Conservation (phyloP, 2,329 filamentous ascomycete genomes). For the Emmonsiellopsis sp. region DNA sequence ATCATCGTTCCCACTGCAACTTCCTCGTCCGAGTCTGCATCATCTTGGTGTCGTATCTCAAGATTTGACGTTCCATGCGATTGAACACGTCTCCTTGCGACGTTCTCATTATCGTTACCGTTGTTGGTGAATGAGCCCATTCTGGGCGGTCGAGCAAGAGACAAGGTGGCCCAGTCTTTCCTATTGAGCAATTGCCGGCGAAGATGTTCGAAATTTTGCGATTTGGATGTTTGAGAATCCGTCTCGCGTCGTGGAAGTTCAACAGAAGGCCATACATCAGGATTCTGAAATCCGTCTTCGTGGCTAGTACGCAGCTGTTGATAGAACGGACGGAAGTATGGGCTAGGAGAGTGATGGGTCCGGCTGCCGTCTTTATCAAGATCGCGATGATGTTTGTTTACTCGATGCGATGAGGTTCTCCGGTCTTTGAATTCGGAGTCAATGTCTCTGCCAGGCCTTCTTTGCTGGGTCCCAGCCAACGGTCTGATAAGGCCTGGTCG, state of each 20-base stretch:
- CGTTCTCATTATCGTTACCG: constrained; percentile 8
- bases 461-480: too few relatives aligned
- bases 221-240: not conserved
- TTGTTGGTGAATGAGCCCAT: not conserved
- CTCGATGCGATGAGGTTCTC: not conserved
- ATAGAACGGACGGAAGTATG: not conserved
- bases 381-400: not conserved
- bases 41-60: not conserved
- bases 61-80: not conserved
- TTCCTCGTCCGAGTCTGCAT: constrained; percentile 10
- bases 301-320: not conserved
- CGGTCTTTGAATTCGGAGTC: not conserved
- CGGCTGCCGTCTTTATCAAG: not conserved
- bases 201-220: constrained; percentile 17
- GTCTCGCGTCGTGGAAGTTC: not conserved
- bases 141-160: constrained; percentile 24
- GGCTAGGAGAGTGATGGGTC: not conserved
- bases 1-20: not conserved
- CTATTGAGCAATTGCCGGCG: constrained; percentile 26
- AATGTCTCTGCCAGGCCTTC: not conserved
- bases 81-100: constrained; percentile 19
- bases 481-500: not conserved
- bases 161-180: constrained; percentile 30
- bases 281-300: not conserved
- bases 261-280: not conserved